Base-by-base conservation (phyloP, 2,329 filamentous ascomycete genomes). In the Epichloe bromicola region DNA sequence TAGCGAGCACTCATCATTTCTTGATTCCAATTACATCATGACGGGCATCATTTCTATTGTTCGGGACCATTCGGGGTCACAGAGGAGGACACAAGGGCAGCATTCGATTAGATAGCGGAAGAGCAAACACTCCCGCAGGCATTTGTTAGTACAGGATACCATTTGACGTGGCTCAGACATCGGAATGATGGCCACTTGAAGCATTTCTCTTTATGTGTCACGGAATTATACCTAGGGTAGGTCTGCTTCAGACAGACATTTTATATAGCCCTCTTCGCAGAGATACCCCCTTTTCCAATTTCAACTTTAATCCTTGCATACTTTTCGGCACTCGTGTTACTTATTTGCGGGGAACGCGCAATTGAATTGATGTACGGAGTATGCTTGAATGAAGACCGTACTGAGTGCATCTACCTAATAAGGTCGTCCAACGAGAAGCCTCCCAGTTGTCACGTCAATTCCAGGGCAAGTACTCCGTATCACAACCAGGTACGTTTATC, bases 161-260 rank as follows among this genome's bases (percentile, higher is more conserved):
- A 50, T 47, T 53, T 50, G 51, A 50, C 33, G 51, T 50, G 51
- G 51, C 48, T 40, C 40, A n/a, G 33, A 38, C 26, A 40, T 20
- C 26, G 36, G 23, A 19, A 46, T 23, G 38, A 36, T 12, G 51
- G n/a, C 46, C 42, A 42, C 42, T 52, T 36, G 20, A n/a, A 14
- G 15, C 33, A 10, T 17, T 26, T 47, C 12, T 11, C 17, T 30
- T 3, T 38, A n/a, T 20, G 5, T 45, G 42, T 36, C 10, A 34
- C 5, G 11, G 3, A 11, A 5, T 42, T n/a, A 26, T 38, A 1
- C 4, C 34, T 43, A 10, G 26, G 33, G 23, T 48, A 52, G 50
- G 41, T 51, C 50, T 48, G 50, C 49, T 34, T 42, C 23, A 12
- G 17, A 38, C 50, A 37, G 45, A 48, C 40, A 48, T 3, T 44